Evolutionary conservation across 164 flowering plant species (phyloP).

Genomic region (Cinnamomum micranthum): DNA sequence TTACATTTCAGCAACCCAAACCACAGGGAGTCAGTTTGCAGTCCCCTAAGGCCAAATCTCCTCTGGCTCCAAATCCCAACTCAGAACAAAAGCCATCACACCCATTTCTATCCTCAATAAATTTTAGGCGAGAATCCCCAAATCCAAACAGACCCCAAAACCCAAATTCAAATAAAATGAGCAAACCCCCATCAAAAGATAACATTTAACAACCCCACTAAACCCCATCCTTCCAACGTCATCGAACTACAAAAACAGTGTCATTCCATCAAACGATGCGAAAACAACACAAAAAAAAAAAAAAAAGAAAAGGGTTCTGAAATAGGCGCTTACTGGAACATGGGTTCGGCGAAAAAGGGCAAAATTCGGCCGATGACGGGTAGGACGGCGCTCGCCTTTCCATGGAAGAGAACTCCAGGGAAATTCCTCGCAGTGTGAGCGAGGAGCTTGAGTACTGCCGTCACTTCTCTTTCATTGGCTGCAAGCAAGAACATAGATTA

Average conservation of each 20-base stretch:
- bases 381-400: conserved; percentile 61
- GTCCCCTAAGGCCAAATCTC: not conserved
- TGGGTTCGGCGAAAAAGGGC: conserved; percentile 81
- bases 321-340: conserved; percentile 48
- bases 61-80: not conserved
- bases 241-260: not conserved
- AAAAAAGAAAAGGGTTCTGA: not conserved
- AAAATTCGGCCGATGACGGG: conserved; percentile 76
- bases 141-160: too few species aligned
- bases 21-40: not conserved
- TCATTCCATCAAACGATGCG: not conserved
- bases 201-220: too few species aligned
- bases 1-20: not conserved
- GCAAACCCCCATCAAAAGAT: too few species aligned
- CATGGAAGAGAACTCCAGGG: conserved; percentile 85
- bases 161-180: too few species aligned
- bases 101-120: not conserved
- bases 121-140: too few species aligned
- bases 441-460: conserved; percentile 77
- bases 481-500: conserved; percentile 17
- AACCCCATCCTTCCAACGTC: not conserved
- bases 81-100: not conserved
- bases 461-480: conserved; percentile 89
- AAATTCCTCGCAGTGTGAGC: conserved; percentile 71
- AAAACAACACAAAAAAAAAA: not conserved